Conservation (phyloP, 2,329 filamentous ascomycete genomes). For the Corynespora cassiicola region DNA sequence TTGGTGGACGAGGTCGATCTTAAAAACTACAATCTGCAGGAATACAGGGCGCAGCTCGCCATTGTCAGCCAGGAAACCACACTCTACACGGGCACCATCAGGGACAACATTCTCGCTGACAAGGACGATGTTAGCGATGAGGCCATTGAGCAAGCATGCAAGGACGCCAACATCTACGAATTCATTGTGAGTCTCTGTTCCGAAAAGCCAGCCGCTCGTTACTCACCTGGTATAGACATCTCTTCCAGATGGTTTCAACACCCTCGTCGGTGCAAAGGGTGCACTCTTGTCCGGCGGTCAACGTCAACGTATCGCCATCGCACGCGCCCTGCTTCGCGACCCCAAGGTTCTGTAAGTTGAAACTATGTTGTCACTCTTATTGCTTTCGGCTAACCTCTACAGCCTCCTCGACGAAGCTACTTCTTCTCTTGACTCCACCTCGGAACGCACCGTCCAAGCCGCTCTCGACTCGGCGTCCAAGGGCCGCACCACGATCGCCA, state of each 20-base stretch:
- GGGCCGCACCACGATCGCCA: conserved; percentile 90
- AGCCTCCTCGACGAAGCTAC: conserved; percentile 48
- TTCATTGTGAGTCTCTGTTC: conserved; percentile 35
- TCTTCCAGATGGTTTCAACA: conserved; percentile 75
- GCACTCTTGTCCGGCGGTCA: conserved; percentile 72
- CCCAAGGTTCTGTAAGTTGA: conserved; percentile 85
- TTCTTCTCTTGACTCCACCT: conserved; percentile 44
- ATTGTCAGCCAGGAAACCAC: conserved; percentile 97
- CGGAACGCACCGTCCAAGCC: conserved; percentile 79
- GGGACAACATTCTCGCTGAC: conserved; percentile 78
- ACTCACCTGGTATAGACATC: conserved; percentile 26
- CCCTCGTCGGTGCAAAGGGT: conserved; percentile 86
- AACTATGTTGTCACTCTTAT: conserved; percentile 88
- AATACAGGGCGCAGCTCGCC: conserved; percentile 83
- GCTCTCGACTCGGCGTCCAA: conserved; percentile 82
- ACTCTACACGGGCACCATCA: conserved; percentile 89
- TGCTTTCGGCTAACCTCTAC: conserved; percentile 58
- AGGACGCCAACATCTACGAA: conserved; percentile 60
- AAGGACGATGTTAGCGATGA: conserved; percentile 73
- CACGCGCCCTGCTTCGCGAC: conserved; percentile 87
- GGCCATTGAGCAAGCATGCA: conserved; percentile 77
- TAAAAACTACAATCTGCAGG: conserved; percentile 75
- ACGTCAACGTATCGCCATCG: conserved; percentile 94
- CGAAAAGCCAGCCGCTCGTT: neutral
- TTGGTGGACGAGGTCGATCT: conserved; percentile 86